Evolutionary conservation across 805 yeast species (phyloP), one percentile per base, ranked within the genome.

Genomic region (Candida easanensis): DNA sequence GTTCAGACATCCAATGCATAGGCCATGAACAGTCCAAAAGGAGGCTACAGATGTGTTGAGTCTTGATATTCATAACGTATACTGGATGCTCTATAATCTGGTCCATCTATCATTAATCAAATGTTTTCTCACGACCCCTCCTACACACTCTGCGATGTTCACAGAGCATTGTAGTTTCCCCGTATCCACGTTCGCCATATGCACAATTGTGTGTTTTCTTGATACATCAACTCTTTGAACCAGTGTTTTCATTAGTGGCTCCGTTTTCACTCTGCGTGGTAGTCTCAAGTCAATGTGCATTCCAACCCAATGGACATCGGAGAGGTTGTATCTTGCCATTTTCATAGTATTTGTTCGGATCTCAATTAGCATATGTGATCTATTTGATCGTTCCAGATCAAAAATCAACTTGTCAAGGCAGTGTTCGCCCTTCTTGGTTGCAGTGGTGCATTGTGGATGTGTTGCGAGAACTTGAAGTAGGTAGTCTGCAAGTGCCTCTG

Each of bases 291-390:
- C 47, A 7, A 15, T 16, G 10, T 39, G 38, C 41, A 44, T 39
- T 11, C 47, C 47, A 4, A 36, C 19, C 47, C 47, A 44, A 15
- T 36, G 38, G 5, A 33, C 38, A 11, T 42, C 33, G 17, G 35
- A 28, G 10, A 38, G 21, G 33, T 38, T 34, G 26, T 38, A 42
- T 11, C 36, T 28, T 11, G 21, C 20, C 16, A 15, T 22, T 9
- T 25, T 28, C 6, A 4, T 25, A 10, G 21, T 30, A 16, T 14
- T n/a, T 11, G 19, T 8, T 5, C 10, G 8, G 9, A 36, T 14
- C 27, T 36, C 33, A 10, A 41, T 9, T 22, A 36, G 5, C 4
- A 31, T 5, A 14, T 14, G 31, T 15, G 17, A 13, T 14, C 33
- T 26, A n/a, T 38, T 16, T 5, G 31, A 5, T 10, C 34, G n/a